Conservation (phyloP, 805 yeast species). For the Metschnikowia baotianmanensis region DNA sequence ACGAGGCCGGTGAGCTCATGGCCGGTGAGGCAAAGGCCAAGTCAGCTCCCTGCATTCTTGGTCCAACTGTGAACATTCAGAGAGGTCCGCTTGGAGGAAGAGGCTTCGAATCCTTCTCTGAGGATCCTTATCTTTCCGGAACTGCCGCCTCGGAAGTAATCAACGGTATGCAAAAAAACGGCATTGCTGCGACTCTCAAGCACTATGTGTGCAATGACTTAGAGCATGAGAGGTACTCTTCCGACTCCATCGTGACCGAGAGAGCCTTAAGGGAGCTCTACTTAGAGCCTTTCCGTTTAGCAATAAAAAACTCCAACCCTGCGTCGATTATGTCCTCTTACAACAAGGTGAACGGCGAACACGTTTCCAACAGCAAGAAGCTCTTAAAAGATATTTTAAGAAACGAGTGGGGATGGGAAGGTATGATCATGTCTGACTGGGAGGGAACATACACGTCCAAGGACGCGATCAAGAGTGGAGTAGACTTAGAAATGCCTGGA, state of each 20-base stretch:
- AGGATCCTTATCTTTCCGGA: constrained; percentile 53
- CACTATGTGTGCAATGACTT: constrained; percentile 64
- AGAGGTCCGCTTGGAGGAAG: constrained; percentile 62
- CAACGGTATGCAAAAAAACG: constrained; percentile 52
- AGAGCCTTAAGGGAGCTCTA: constrained; percentile 67
- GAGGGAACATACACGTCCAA: constrained; percentile 51
- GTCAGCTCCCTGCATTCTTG: constrained; percentile 47
- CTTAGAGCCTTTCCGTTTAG: constrained; percentile 61
- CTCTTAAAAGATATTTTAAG: constrained; percentile 48
- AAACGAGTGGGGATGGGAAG: constrained; percentile 57
- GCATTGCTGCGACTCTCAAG: constrained; percentile 56
- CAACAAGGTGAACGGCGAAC: constrained; percentile 61
- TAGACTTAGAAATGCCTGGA: constrained; percentile 70
- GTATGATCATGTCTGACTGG: constrained; percentile 64
- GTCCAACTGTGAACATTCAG: constrained; percentile 49
- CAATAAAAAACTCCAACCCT: constrained; percentile 52
- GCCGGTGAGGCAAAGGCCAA: constrained; percentile 54
- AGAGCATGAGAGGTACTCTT: constrained; percentile 52
- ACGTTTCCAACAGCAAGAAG: constrained; percentile 46
- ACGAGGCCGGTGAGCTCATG: constrained; percentile 51
- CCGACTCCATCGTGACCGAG: constrained; percentile 50
- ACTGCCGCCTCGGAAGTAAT: constrained; percentile 49
- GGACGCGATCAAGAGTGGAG: constrained; percentile 50
- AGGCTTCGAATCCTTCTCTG: constrained; percentile 60
- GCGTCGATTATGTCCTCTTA: constrained; percentile 59